A percentile compares a stretch with the other conserved stretches of the same genome.
Conservation (phyloP, 768 basidiomycete species). For the Amanita subjunquillea region DNA sequence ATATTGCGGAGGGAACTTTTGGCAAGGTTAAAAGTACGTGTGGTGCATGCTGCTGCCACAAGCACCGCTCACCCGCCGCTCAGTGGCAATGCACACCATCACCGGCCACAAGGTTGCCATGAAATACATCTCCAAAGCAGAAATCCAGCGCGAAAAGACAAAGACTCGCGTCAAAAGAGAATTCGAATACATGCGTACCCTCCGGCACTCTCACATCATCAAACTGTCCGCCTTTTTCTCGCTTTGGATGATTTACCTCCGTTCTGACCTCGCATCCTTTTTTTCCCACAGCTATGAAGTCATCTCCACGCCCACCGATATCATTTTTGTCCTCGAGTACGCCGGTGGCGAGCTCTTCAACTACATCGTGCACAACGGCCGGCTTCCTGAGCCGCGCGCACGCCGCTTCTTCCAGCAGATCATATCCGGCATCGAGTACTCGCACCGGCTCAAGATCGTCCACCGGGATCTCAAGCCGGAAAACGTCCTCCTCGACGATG, state of each 20-base stretch:
- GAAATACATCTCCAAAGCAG: conserved; percentile 94
- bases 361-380: conserved; percentile 91
- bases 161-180: conserved; percentile 89
- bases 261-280: conserved; percentile 8
- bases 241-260: conserved; percentile 6
- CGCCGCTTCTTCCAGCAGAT: conserved; percentile 97
- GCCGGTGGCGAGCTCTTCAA: conserved; percentile 97
- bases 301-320: conserved; percentile 89
- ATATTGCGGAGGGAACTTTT: conserved; percentile 95
- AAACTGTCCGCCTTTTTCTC: conserved; percentile 60
- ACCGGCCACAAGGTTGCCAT: conserved; percentile 95
- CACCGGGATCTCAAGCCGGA: conserved; percentile 98
- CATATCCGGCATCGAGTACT: conserved; percentile 95
- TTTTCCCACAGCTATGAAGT: conserved; percentile 55
- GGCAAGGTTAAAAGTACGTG: conserved; percentile 97
- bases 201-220: conserved; percentile 95
- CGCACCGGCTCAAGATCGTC: conserved; percentile 92
- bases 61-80: conserved; percentile 8
- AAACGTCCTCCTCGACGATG: conserved; percentile 81
- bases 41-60: conserved; percentile 7
- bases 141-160: conserved; percentile 85
- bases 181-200: conserved; percentile 92
- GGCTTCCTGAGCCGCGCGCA: conserved; percentile 81
- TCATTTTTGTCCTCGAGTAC: conserved; percentile 97
- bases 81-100: conserved; percentile 90